Evolutionary conservation across 2,329 filamentous ascomycete species (phyloP), one percentile per base, ranked within the genome.

Genomic region (Fusarium setosum): DNA sequence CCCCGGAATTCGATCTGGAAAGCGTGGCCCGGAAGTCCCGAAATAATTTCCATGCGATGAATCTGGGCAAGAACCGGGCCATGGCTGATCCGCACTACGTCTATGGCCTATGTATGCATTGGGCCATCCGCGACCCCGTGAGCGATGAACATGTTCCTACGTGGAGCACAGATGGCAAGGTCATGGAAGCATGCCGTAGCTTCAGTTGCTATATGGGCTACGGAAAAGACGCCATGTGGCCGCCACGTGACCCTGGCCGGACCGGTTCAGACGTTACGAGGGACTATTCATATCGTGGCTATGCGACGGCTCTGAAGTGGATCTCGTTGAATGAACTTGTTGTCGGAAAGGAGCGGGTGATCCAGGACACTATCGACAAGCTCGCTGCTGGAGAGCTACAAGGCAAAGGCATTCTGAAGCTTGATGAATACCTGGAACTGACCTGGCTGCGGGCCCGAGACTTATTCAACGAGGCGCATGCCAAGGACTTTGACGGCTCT

Each of bases 161-260:
- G 29, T 44, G 17, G 17, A 17, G 23, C 10, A 26, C 13, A 13
- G 12, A 8, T 44, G 41, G n/a, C n/a, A n/a, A 29, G 24, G 41
- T 34, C 3, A 44, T 45, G 47, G 4, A 3, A 13, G 34, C 24
- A 31, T 17, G 38, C 21, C 29, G 26, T n/a, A n/a, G 9, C 21
- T 37, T 45, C 49, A 29, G 40, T 35, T 20, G 17, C 10, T 9
- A 35, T 13, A 24, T 17, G n/a, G 52, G 54, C 6, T 56, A 57
- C 26, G 67, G 56, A 6, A 35, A 17, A 47, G 32, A 41, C 29
- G 40, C 60, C 17, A 53, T 56, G 12, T 69, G 63, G 63, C 67
- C 67, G 13, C 60, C 66, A 3, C 31, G 59, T n/a, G 54, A 69
- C 15, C 60, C 67, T 24, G 55, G 60, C 13, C 40, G 26, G 21